These are phyloP conservation scores for Tribonema minus DNA, from an alignment of 108 stramenopile genomes.

Conservation along the genomic window DNA sequence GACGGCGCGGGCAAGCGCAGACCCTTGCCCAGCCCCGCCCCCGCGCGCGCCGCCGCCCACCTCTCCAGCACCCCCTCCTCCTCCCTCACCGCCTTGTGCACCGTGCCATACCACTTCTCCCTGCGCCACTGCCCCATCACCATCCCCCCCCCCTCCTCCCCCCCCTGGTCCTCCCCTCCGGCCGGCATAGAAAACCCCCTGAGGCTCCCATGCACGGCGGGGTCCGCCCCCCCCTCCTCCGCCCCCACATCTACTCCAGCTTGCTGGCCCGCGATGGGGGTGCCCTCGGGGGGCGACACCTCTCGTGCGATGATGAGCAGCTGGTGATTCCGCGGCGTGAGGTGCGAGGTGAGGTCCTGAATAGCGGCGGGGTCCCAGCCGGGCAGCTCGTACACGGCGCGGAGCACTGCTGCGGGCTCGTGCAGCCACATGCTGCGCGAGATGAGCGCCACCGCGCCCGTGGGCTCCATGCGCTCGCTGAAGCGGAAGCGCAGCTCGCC, in stretches of 20 bases:
- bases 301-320: not conserved
- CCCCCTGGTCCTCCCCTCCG: not conserved
- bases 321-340: slow-evolving; percentile 28
- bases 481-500: slow-evolving; percentile 37
- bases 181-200: too few relatives aligned
- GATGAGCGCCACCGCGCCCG: slow-evolving; percentile 8
- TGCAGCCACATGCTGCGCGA: slow-evolving; percentile 2
- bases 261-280: not conserved
- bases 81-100: slow-evolving; percentile 15
- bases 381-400: not conserved
- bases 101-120: slow-evolving; percentile 47
- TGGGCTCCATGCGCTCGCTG: slow-evolving; percentile 29
- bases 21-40: not conserved
- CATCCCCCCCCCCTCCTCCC: not conserved
- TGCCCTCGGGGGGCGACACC: not conserved
- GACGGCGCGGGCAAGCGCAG: slow-evolving; percentile 26
- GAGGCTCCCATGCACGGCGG: too few relatives aligned
- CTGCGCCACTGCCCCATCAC: slow-evolving; percentile 4
- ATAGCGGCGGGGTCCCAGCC: slow-evolving; percentile 34
- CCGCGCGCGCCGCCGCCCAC: not conserved
- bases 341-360: slow-evolving; percentile 1
- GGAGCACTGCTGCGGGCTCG: not conserved
- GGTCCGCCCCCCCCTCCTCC: not conserved
- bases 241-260: not conserved
- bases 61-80: not conserved